These are phyloP conservation scores for Dioscorea alata DNA, from an alignment of 106 monocot genomes.

Conservation along the genomic window DNA sequence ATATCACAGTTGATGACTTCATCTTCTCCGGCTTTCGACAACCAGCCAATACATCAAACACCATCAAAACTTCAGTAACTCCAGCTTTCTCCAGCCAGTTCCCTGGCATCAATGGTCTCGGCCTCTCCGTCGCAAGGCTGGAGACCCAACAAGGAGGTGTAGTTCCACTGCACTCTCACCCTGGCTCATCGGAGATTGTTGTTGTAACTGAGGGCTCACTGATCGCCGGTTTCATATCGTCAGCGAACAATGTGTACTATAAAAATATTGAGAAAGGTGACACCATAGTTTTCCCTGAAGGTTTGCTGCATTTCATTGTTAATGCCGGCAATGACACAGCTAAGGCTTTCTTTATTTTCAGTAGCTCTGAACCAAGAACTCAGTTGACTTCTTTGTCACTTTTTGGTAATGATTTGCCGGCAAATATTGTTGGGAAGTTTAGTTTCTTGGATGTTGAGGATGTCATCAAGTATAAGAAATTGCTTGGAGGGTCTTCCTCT, in stretches of 20 bases:
- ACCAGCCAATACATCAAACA: slow-evolving; percentile 2
- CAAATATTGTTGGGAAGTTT: slow-evolving; percentile 41
- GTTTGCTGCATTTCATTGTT: slow-evolving; percentile 63
- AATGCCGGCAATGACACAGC: slow-evolving; percentile 34
- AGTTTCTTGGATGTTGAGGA: slow-evolving; percentile 56
- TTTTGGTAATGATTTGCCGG: slow-evolving; percentile 55
- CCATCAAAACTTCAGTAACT: slow-evolving; percentile 1
- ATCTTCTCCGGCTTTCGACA: slow-evolving; percentile 13
- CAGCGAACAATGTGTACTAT: slow-evolving; percentile 11
- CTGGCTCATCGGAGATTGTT: slow-evolving; percentile 6
- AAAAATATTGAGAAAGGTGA: slow-evolving; percentile 33
- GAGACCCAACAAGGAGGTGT: slow-evolving; percentile 2
- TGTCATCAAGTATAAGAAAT: slow-evolving; percentile 77
- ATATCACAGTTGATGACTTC: slow-evolving; percentile 13
- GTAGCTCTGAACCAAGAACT: slow-evolving; percentile 54
- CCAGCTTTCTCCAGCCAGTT: slow-evolving; percentile 2
- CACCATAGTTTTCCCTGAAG: slow-evolving; percentile 72
- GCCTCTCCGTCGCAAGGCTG: not conserved
- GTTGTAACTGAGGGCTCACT: not conserved
- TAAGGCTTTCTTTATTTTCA: slow-evolving; percentile 42
- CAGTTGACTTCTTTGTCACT: slow-evolving; percentile 59
- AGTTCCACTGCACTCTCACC: slow-evolving; percentile 21
- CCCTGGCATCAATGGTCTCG: slow-evolving; percentile 15
- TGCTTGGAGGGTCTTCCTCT: slow-evolving; percentile 50
- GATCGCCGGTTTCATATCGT: slow-evolving; percentile 8